Percentiles rank a stretch among this genome's conserved stretches.
Evolutionary conservation across 768 basidiomycete species (phyloP).

Genomic region (Tephrocybe sp.): DNA sequence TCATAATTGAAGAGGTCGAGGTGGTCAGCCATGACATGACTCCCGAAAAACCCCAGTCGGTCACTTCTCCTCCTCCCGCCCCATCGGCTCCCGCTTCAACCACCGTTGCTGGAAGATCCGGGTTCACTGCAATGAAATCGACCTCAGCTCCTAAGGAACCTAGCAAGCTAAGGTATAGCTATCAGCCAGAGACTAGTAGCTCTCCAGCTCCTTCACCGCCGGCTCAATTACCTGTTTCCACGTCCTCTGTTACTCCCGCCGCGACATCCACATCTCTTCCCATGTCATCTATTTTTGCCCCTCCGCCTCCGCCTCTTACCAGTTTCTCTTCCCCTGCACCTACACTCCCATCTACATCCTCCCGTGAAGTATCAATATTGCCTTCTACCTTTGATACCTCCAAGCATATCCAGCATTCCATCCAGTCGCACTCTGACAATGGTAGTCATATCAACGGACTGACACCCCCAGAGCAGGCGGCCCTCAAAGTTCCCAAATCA

Average conservation of each 20-base stretch:
- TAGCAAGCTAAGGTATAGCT: conserved; percentile 74
- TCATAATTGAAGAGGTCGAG: conserved; percentile 31
- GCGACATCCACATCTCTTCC: neutral
- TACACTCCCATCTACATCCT: neutral
- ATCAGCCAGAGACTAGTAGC: conserved; percentile 48
- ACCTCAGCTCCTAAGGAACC: conserved; percentile 67
- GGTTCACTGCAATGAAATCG: conserved; percentile 39
- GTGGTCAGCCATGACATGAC: conserved; percentile 24
- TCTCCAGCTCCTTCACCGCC: conserved; percentile 16
- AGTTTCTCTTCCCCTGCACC: neutral
- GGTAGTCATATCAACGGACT: neutral
- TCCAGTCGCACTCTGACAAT: neutral
- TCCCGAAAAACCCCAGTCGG: conserved; percentile 14
- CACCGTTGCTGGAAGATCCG: conserved; percentile 17
- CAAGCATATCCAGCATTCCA: neutral
- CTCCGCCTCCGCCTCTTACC: neutral
- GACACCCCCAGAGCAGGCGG: conserved; percentile 27
- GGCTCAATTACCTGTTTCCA: neutral
- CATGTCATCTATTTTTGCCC: neutral
- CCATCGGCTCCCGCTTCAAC: conserved; percentile 12
- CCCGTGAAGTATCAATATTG: too few relatives aligned
- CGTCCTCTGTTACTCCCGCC: neutral
- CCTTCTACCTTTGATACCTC: neutral
- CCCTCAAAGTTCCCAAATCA: conserved; percentile 23
- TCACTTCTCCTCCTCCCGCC: neutral